phyloP scores from a whole-genome alignment of 805 yeast genomes.

The Aciculoconidium aculeatum region DNA sequence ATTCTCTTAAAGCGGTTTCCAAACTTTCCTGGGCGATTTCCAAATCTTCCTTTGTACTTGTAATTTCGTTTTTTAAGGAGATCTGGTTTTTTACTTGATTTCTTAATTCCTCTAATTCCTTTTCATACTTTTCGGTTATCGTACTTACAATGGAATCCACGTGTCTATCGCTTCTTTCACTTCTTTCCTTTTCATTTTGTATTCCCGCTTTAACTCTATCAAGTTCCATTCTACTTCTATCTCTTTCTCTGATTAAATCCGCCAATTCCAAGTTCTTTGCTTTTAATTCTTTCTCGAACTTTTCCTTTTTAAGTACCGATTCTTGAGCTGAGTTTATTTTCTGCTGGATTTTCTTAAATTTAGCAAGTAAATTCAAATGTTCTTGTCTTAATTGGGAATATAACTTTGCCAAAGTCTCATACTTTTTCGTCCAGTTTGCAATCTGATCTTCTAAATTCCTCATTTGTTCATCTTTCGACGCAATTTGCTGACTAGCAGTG shows the following conservation, averaged over 20 bases:
- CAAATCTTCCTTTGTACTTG: constrained; percentile 69
- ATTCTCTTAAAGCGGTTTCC: constrained; percentile 61
- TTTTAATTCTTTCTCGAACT: constrained; percentile 74
- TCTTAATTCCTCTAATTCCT: constrained; percentile 48
- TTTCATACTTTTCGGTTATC: constrained; percentile 55
- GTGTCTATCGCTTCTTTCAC: constrained; percentile 53
- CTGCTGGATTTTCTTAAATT: constrained; percentile 75
- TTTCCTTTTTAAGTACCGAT: constrained; percentile 77
- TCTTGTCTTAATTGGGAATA: constrained; percentile 91
- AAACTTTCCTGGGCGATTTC: constrained; percentile 75
- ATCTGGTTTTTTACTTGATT: constrained; percentile 22
- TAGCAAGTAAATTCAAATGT: constrained; percentile 71
- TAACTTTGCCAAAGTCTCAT: constrained; percentile 82
- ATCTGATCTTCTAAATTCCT: constrained; percentile 67
- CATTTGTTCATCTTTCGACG: constrained; percentile 70
- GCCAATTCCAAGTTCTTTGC: constrained; percentile 84
- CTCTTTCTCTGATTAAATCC: constrained; percentile 83
- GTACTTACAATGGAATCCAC: constrained; percentile 55
- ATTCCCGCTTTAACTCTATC: constrained; percentile 64
- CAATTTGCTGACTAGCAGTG: constrained; percentile 66
- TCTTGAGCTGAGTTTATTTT: constrained; percentile 88
- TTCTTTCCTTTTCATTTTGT: constrained; percentile 57
- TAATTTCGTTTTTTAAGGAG: constrained; percentile 40
- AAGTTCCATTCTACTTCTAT: constrained; percentile 77
- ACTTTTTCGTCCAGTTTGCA: constrained; percentile 74